Evolutionary conservation across 495 filamentous ascomycete species (phyloP).

Genomic region (Trichoderma parareesei): DNA sequence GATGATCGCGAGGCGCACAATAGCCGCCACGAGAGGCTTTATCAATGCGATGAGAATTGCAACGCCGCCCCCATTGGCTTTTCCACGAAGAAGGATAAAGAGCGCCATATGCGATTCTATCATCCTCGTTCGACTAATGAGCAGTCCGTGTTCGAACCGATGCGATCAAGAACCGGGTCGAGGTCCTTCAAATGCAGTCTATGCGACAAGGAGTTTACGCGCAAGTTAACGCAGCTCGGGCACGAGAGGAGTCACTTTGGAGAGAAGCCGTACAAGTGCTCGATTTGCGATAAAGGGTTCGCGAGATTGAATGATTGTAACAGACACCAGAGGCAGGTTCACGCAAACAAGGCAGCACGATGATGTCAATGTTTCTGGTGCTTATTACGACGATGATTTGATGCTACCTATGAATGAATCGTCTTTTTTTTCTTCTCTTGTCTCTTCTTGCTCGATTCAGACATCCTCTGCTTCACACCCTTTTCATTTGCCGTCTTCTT

Average conservation of each 20-base stretch:
- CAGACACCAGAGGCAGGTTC: conserved; percentile 34
- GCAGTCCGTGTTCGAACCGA: conserved; percentile 10
- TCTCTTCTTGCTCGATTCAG: too few relatives aligned
- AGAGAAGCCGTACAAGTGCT: conserved; percentile 39
- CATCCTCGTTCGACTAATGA: conserved; percentile 19
- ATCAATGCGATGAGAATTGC: conserved; percentile 29
- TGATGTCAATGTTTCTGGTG: neutral
- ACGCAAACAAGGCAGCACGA: neutral
- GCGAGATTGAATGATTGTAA: conserved; percentile 39
- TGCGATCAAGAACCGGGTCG: conserved; percentile 10
- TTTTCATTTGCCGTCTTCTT: neutral
- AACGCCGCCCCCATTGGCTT: conserved; percentile 27
- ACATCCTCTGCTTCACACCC: too few relatives aligned
- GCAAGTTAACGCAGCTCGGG: conserved; percentile 37
- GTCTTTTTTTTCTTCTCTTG: too few relatives aligned
- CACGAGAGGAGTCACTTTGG: conserved; percentile 42
- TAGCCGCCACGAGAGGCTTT: conserved; percentile 32
- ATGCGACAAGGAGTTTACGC: conserved; percentile 41
- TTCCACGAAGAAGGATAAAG: conserved; percentile 28
- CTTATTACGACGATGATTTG: too few relatives aligned
- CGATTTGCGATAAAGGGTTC: conserved; percentile 25
- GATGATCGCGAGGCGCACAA: conserved; percentile 25
- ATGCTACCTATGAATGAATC: too few relatives aligned
- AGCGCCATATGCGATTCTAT: conserved; percentile 26
- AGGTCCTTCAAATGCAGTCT: conserved; percentile 37